These are phyloP conservation scores for Nakazawaea holstii DNA, from an alignment of 805 yeast genomes.

Conservation along the genomic window DNA sequence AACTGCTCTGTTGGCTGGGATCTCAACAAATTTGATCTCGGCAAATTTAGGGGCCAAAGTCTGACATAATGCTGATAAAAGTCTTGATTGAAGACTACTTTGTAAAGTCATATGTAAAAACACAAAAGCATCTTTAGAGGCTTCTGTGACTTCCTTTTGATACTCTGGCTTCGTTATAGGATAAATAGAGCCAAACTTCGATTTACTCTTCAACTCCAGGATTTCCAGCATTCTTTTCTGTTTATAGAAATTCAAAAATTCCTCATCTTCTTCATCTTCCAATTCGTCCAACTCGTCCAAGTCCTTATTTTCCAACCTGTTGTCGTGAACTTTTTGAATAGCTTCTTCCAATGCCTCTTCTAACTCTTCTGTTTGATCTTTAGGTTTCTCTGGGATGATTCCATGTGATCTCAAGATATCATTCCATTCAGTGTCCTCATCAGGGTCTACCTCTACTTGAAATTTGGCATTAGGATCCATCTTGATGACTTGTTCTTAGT, in stretches of 20 bases:
- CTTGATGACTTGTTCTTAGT: not conserved
- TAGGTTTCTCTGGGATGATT: conserved; percentile 85
- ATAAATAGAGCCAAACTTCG: conserved; percentile 68
- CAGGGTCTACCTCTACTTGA: conserved; percentile 87
- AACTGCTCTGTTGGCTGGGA: conserved; percentile 84
- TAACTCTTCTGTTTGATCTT: conserved; percentile 79
- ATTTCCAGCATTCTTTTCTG: conserved; percentile 75
- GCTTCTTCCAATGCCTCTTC: conserved; percentile 90
- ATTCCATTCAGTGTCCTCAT: conserved; percentile 98
- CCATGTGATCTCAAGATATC: conserved; percentile 89
- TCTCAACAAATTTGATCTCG: conserved; percentile 88
- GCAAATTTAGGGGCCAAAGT: conserved; percentile 61
- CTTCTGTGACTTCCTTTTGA: conserved; percentile 76
- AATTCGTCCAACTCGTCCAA: conserved; percentile 79
- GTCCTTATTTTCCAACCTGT: conserved; percentile 71
- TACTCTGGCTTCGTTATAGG: conserved; percentile 88
- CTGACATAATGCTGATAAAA: conserved; percentile 54
- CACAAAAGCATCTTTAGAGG: conserved; percentile 62
- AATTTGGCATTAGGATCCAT: conserved; percentile 45
- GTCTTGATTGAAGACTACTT: conserved; percentile 66
- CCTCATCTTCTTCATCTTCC: conserved; percentile 93
- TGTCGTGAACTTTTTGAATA: conserved; percentile 69
- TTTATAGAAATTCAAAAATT: conserved; percentile 73
- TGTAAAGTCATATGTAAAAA: conserved; percentile 72
- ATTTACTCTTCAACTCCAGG: conserved; percentile 45